A percentile compares a stretch with the other conserved stretches of the same genome.
phyloP scores from a whole-genome alignment of 1,284 basidiomycete genomes.

The Cryptococcus sp. region DNA sequence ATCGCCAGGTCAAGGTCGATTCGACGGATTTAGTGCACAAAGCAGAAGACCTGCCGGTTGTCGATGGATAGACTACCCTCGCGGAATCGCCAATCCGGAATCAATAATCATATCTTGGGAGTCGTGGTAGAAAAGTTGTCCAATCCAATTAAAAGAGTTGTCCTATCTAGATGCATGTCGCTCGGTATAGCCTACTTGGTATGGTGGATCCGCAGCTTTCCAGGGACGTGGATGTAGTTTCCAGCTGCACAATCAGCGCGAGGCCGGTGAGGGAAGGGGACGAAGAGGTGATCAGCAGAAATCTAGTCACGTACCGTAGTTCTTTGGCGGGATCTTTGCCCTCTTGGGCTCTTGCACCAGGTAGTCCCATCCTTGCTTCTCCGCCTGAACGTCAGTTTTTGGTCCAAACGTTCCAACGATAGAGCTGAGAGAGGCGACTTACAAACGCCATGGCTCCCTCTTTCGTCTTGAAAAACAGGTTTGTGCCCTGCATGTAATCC shows the following conservation, averaged over 20 bases:
- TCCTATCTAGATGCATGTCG: not conserved
- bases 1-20: slow-evolving; percentile 4
- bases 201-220: slow-evolving; percentile 76
- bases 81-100: too few species aligned
- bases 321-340: slow-evolving; percentile 79
- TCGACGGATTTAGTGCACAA: slow-evolving; percentile 4
- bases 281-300: not conserved
- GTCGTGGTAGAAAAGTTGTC: too few species aligned
- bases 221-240: slow-evolving; percentile 81
- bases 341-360: slow-evolving; percentile 62
- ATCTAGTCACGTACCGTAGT: slow-evolving; percentile 66
- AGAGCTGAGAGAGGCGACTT: slow-evolving; percentile 18
- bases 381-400: slow-evolving; percentile 20
- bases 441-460: slow-evolving; percentile 88
- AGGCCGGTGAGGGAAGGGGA: not conserved
- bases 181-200: slow-evolving; percentile 66
- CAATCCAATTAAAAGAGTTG: not conserved
- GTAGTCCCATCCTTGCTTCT: slow-evolving; percentile 49
- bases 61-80: not conserved
- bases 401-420: not conserved
- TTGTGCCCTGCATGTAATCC: slow-evolving; percentile 95
- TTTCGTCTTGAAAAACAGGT: slow-evolving; percentile 77
- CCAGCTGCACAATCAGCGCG: slow-evolving; percentile 48
- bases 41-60: slow-evolving; percentile 8
- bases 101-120: too few species aligned